Evolutionary conservation across 495 filamentous ascomycete genomes (phyloP), one percentile per base, ranked within the genome.

Genomic region (Bombardia bombarda): DNA sequence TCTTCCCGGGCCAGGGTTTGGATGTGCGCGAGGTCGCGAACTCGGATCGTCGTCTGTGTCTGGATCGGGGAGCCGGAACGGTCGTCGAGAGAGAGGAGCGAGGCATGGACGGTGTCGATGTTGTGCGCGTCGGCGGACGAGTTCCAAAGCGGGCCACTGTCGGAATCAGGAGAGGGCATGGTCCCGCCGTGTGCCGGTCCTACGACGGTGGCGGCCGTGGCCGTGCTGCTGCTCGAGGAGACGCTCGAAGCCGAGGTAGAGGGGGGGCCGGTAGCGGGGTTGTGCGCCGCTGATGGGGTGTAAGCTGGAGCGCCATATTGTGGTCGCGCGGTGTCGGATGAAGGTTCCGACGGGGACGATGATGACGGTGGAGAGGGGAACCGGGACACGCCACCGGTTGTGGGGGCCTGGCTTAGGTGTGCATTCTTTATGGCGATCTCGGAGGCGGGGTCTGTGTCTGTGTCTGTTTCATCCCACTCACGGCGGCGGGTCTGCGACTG

Each of bases 11-110:
- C 87, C 43, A 96, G 84, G 53, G 83, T 87, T 58, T 90, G 86
- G 45, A 96, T 90, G 61, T 96, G 90, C 19, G 80, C 81, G 17
- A 96, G 70, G 61, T 89, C 84, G 46, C 84, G 80, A 24, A 96
- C 84, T 53, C 79, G 83, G 60, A 96, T 72, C 23, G 63, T 72
- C 21, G 56, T 62, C 30, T 64, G 63, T 17, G 45, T 50, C 51
- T 44, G 42, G 13, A 45, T 51, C 39, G 45, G 57, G 20, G 45
- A 51, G 42, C 24, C 42, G 31, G 48, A 24, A 0, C 44, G 19
- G 28, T 52, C 32, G 28, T 48, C 40, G 33, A 42, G 31, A n/a
- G n/a, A n/a, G 22, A 33, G n/a, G 1, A 41, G 30, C 9, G 52
- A 35, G 43, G 50, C n/a, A 14, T 47, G 21, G 41, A 55, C 22